Evolutionary conservation across 441 rosid species (phyloP).

Genomic region (Pelargonium citronellum): DNA sequence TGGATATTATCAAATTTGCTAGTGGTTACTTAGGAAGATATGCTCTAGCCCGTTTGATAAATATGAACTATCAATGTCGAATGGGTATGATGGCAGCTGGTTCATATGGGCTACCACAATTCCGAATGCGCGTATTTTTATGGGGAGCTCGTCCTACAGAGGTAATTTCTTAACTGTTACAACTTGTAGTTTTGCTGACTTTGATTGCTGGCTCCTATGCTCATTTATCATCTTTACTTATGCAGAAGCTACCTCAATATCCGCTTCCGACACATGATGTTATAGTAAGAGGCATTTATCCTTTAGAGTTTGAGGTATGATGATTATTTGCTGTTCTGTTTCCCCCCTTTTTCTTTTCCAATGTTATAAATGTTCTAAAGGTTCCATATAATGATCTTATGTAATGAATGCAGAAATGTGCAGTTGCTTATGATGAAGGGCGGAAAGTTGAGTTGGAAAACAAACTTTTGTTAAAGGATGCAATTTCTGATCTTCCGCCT

Average conservation of each 20-base stretch:
- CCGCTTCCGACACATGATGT: constrained; percentile 82
- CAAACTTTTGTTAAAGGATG: constrained; percentile 48
- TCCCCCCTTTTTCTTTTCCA: background rate
- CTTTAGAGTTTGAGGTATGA: constrained; percentile 57
- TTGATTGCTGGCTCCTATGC: background rate
- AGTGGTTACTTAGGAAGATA: constrained; percentile 57
- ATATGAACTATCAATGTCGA: constrained; percentile 62
- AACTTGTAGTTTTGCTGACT: background rate
- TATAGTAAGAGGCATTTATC: constrained; percentile 45
- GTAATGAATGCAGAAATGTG: constrained; percentile 31
- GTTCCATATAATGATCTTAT: background rate
- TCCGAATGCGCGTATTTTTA: constrained; percentile 61
- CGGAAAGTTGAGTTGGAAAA: constrained; percentile 31
- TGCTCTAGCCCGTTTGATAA: constrained; percentile 54
- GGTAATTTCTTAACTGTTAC: constrained; percentile 24
- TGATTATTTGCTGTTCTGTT: background rate
- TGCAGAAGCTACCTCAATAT: constrained; percentile 60
- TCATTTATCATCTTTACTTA: constrained; percentile 4
- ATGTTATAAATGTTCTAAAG: background rate
- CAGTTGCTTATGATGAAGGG: constrained; percentile 41
- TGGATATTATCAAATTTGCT: constrained; percentile 54
- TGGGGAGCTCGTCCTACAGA: constrained; percentile 63
- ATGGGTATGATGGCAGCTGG: constrained; percentile 86
- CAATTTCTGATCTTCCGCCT: constrained; percentile 53
- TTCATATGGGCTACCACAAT: constrained; percentile 85